phyloP scores from a whole-genome alignment of 257 asterid species.

The Gentiana dahurica region DNA sequence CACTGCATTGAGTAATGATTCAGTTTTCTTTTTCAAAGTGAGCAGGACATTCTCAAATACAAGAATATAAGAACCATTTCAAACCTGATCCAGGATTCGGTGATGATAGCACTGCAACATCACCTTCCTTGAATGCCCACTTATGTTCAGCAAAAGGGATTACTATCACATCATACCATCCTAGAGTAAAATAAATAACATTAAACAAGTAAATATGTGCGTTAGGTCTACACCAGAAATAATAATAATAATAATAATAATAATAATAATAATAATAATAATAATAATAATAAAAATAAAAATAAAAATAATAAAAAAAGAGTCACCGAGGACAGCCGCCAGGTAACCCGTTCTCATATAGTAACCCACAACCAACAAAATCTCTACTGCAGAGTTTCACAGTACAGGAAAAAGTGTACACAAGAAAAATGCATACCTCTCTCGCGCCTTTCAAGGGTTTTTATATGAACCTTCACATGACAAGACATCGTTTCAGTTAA shows the following conservation, averaged over 20 bases:
- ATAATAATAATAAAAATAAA: too few species aligned
- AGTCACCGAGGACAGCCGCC: neutral
- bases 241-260: neutral
- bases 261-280: too few species aligned
- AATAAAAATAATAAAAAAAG: too few species aligned
- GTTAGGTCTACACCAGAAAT: neutral
- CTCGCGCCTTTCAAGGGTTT: slow-evolving; percentile 80
- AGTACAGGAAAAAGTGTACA: neutral
- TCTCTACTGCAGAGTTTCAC: neutral
- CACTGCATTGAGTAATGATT: slow-evolving; percentile 32
- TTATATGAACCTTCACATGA: slow-evolving; percentile 71
- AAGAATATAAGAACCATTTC: neutral
- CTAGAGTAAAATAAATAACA: slow-evolving; percentile 23
- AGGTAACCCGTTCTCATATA: neutral
- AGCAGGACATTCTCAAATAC: slow-evolving; percentile 3
- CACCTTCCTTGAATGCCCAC: slow-evolving; percentile 97
- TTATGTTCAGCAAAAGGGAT: slow-evolving; percentile 60
- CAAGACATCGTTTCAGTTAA: slow-evolving; percentile 45
- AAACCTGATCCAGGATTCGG: slow-evolving; percentile 89
- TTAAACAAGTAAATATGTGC: neutral
- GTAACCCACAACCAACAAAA: neutral
- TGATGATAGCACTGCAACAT: slow-evolving; percentile 94
- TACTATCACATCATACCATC: slow-evolving; percentile 93
- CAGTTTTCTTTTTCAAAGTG: neutral
- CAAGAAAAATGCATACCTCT: slow-evolving; percentile 46